phyloP scores from a whole-genome alignment of 106 monocot species.

The Acorus gramineus region DNA sequence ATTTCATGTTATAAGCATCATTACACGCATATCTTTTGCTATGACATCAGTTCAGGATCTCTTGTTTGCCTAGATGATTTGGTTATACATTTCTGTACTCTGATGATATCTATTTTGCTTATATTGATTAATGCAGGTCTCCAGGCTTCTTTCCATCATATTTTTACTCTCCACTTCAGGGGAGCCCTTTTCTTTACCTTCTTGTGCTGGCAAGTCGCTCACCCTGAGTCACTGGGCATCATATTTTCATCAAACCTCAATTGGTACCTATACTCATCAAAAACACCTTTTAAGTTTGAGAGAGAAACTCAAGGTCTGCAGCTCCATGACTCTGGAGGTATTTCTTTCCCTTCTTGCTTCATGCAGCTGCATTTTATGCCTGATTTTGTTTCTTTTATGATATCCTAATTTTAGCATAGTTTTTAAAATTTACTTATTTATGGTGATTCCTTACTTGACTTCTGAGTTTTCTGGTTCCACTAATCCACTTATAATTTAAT shows the following conservation, averaged over 20 bases:
- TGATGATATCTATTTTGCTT: no score
- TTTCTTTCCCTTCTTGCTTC: background rate
- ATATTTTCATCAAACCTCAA: constrained; percentile 87
- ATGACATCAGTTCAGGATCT: no score
- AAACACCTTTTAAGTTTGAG: constrained; percentile 24
- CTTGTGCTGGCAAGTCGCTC: constrained; percentile 26
- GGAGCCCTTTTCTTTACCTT: constrained; percentile 23
- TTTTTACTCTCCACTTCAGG: constrained; percentile 52
- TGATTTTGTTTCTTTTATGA: background rate
- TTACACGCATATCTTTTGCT: no score
- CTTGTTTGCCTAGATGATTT: no score
- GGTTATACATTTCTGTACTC: no score
- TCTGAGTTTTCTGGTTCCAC: no score
- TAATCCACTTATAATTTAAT: no score
- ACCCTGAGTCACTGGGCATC: constrained; percentile 75
- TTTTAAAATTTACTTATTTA: no score
- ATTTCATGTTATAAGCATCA: background rate
- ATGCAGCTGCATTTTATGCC: background rate
- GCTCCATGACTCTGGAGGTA: constrained; percentile 20
- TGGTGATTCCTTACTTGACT: no score
- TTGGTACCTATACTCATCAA: constrained; percentile 46
- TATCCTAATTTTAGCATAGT: no score
- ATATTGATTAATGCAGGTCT: constrained; percentile 34
- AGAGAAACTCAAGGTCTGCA: constrained; percentile 6
- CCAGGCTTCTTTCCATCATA: constrained; percentile 55